phyloP scores from a whole-genome alignment of 2,329 filamentous ascomycete genomes.

The Geosmithia morbida region DNA sequence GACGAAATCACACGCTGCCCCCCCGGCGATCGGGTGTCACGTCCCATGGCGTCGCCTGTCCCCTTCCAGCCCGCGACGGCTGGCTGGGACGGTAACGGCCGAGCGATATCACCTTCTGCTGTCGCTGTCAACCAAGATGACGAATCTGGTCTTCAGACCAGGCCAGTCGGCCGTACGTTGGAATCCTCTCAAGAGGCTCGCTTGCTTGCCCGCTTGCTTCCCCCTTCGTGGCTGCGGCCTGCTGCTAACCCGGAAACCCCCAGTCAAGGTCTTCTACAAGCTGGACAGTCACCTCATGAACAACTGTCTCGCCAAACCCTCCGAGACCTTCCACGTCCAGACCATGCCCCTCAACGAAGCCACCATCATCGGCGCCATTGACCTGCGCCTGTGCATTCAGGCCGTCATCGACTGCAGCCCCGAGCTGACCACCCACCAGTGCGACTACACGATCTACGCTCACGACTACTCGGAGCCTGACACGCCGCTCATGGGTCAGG shows the following conservation, averaged over 20 bases:
- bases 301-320: conserved; percentile 78
- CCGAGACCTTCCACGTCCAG: conserved; percentile 65
- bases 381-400: conserved; percentile 75
- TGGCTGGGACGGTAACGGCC: conserved; percentile 15
- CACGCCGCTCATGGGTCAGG: conserved; percentile 84
- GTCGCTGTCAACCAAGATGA: conserved; percentile 9
- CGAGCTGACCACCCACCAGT: conserved; percentile 55
- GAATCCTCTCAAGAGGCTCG: background rate
- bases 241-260: background rate
- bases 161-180: conserved; percentile 52
- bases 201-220: no score
- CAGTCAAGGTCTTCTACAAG: conserved; percentile 94
- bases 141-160: conserved; percentile 39
- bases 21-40: background rate
- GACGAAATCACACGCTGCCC: background rate
- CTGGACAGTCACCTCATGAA: conserved; percentile 83
- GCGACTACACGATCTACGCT: conserved; percentile 93
- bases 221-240: no score
- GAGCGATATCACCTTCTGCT: conserved; percentile 11
- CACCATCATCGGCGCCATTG: conserved; percentile 66
- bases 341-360: conserved; percentile 69
- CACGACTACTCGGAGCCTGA: conserved; percentile 95
- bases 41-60: conserved; percentile 24
- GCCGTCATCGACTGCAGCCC: conserved; percentile 69
- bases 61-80: conserved; percentile 12